A percentile compares a stretch with the other conserved stretches of the same genome.
Conservation (phyloP, 2,329 filamentous ascomycete genomes). For the Exophiala sp. region DNA sequence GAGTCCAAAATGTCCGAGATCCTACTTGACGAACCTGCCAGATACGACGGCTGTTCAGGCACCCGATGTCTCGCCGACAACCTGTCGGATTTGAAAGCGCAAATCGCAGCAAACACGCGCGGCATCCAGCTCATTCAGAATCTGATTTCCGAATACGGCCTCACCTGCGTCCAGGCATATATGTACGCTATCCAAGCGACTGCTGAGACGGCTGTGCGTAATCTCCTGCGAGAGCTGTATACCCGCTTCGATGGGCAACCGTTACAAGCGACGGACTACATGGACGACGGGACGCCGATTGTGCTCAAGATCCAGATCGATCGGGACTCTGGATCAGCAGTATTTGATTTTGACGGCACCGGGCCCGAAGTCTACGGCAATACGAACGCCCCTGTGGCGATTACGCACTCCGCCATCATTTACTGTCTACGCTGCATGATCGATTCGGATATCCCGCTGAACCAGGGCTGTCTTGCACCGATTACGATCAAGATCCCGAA, state of each 20-base stretch:
- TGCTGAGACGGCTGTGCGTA: constrained; percentile 34
- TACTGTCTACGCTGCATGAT: constrained; percentile 32
- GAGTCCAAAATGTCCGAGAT: constrained; percentile 33
- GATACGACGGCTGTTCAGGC: constrained; percentile 13
- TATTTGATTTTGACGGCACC: constrained; percentile 38
- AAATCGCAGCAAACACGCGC: constrained; percentile 41
- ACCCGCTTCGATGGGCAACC: constrained; percentile 19
- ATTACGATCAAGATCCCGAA: constrained; percentile 29
- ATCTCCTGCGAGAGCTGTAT: constrained; percentile 29
- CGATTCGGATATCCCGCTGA: constrained; percentile 32
- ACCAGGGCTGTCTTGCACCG: constrained; percentile 32
- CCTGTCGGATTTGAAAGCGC: constrained; percentile 42
- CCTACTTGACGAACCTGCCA: constrained; percentile 28
- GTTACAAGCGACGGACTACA: constrained; percentile 34
- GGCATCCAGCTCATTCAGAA: constrained; percentile 36
- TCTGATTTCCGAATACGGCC: constrained; percentile 35
- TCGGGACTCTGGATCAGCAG: constrained; percentile 30
- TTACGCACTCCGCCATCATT: constrained; percentile 36
- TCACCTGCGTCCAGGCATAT: constrained; percentile 36
- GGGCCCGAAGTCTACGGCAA: constrained; percentile 34
- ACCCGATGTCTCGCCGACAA: constrained; percentile 37
- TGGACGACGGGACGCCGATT: constrained; percentile 40
- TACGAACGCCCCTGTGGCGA: constrained; percentile 37
- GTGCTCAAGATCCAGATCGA: constrained; percentile 34
- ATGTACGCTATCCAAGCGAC: constrained; percentile 38